phyloP scores from a whole-genome alignment of 2,329 filamentous ascomycete genomes.

The Neobulgaria alba region DNA sequence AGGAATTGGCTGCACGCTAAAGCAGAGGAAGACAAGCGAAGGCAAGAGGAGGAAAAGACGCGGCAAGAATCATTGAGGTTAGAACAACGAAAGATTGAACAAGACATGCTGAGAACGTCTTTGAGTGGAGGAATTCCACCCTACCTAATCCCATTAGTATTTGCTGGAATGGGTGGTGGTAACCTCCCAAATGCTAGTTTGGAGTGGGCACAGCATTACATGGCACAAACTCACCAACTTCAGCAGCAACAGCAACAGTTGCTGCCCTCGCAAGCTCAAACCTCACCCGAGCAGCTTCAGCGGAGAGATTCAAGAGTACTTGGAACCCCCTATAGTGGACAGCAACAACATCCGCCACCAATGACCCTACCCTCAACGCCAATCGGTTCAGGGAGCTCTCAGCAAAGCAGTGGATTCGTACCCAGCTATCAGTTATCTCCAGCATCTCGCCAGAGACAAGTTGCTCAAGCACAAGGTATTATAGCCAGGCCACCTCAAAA shows the following conservation, averaged over 20 bases:
- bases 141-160: conserved; percentile 65
- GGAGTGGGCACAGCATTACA: conserved; percentile 62
- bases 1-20: conserved; percentile 63
- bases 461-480: conserved; percentile 19
- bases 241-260: conserved; percentile 35
- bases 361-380: conserved; percentile 27
- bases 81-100: conserved; percentile 65
- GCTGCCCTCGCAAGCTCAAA: conserved; percentile 38
- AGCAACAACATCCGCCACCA: conserved; percentile 19
- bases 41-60: conserved; percentile 65
- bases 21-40: conserved; percentile 63
- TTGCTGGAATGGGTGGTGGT: conserved; percentile 61
- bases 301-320: conserved; percentile 41
- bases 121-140: conserved; percentile 63
- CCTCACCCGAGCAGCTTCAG: conserved; percentile 46
- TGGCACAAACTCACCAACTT: conserved; percentile 42
- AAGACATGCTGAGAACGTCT: conserved; percentile 62
- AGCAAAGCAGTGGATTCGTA: conserved; percentile 21
- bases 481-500: conserved; percentile 24
- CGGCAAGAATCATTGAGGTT: conserved; percentile 55
- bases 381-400: conserved; percentile 11
- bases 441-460: conserved; percentile 24
- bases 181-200: conserved; percentile 50
- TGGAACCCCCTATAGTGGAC: conserved; percentile 16
- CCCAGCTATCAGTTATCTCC: conserved; percentile 29